Evolutionary conservation across 2,329 filamentous ascomycete genomes (phyloP), one percentile per base, ranked within the genome.

Genomic region (Alternaria sp.): DNA sequence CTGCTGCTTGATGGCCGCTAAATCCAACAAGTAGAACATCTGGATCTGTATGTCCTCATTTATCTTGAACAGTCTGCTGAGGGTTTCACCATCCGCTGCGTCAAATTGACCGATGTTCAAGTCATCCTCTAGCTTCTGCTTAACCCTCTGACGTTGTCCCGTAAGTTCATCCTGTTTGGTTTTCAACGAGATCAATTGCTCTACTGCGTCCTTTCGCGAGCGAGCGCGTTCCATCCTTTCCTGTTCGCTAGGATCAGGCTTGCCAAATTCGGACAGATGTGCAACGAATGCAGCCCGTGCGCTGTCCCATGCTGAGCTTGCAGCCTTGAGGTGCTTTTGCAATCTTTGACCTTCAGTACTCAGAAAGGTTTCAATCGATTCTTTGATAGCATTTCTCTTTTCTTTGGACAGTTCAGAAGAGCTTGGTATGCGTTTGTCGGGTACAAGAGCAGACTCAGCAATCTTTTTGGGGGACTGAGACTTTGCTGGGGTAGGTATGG

Each of bases 361-460:
- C 9, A 77, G 12, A 50, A 78, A 77, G 18, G 53, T 30, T n/a
- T 72, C 65, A 2, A 76, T 67, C 12, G 53, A 50, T 45, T 65
- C 38, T 20, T 63, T 62, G 7, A 76, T 73, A 2, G 10, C 38
- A 10, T 63, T 60, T 52, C 67, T 72, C 34, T 67, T 58, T 28
- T 76, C 71, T 41, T 70, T 74, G 3, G 74, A 68, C 14, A 76
- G 34, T 14, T 73, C 69, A 11, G 76, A 73, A n/a, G 67, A 70
- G 36, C 57, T 59, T 4, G 64, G 62, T 11, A 49, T 28, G 22
- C 59, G 48, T 25, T 57, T 60, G 38, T 41, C 59, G 7, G 59
- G 41, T 27, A 32, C 43, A 28, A 54, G 48, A 7, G 45, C 60
- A 8, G 58, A 30, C 36, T 66, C 55, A 2, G 36, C 14, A 34